Evolutionary conservation across 2,329 filamentous ascomycete species (phyloP).

Genomic region (Ascochyta fabae): DNA sequence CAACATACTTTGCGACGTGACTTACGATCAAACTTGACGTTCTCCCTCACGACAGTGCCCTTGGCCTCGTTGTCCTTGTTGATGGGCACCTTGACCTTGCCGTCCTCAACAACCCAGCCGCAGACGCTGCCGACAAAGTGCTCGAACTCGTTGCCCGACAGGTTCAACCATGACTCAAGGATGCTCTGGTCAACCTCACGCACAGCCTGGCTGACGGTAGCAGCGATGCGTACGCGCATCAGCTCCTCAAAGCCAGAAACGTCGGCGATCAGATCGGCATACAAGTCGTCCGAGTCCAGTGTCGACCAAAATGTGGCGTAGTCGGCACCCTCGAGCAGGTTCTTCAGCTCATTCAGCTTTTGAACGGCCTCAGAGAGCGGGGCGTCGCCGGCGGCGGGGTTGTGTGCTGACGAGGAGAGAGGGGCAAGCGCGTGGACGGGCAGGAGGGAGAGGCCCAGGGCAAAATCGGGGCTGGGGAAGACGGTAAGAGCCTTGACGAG

Average conservation of each 20-base stretch:
- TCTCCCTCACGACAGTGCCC: slow-evolving; percentile 93
- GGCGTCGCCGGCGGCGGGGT: slow-evolving; percentile 65
- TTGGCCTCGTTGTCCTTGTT: slow-evolving; percentile 94
- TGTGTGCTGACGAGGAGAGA: slow-evolving; percentile 55
- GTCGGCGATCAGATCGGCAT: slow-evolving; percentile 93
- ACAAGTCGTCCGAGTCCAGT: slow-evolving; percentile 91
- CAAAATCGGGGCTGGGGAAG: slow-evolving; percentile 96
- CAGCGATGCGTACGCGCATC: slow-evolving; percentile 87
- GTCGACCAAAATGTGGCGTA: slow-evolving; percentile 94
- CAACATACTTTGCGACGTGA: slow-evolving; percentile 4
- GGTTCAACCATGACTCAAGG: slow-evolving; percentile 58
- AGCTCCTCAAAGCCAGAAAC: slow-evolving; percentile 94
- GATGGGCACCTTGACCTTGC: slow-evolving; percentile 75
- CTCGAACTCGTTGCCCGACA: slow-evolving; percentile 56
- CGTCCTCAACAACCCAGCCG: slow-evolving; percentile 79
- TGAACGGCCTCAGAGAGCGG: slow-evolving; percentile 85
- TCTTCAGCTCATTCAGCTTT: slow-evolving; percentile 84
- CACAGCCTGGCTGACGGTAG: slow-evolving; percentile 85
- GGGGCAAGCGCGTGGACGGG: slow-evolving; percentile 78
- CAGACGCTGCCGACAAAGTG: slow-evolving; percentile 63
- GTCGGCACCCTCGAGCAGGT: slow-evolving; percentile 85
- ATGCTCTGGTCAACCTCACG: slow-evolving; percentile 67
- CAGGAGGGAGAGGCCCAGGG: slow-evolving; percentile 90
- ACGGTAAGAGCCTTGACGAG: slow-evolving; percentile 97
- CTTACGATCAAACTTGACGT: slow-evolving; percentile 82